Base-by-base conservation (phyloP, 805 yeast species). In the Saturnispora gosingensis region DNA sequence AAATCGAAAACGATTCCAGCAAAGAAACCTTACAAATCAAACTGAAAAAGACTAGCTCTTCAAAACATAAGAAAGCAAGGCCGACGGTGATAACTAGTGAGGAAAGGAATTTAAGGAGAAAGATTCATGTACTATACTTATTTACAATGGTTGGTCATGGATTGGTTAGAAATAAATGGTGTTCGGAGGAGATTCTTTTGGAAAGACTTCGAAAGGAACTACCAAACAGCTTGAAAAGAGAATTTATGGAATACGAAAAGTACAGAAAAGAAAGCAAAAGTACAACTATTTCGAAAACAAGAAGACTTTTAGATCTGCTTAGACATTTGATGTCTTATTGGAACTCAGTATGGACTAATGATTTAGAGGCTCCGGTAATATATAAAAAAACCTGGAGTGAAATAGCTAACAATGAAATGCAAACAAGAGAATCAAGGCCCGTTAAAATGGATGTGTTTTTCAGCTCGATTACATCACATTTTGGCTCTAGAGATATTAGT, bases 271-370 rank as follows among this genome's bases (percentile, higher is more conserved):
- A 55, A 20, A 6, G 57, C 1, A 55, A 52, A 18, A 58, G 54
- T 2, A 57, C 66, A 3, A 57, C 58, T 2, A 62, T 64, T 39
- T 78, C 82, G 20, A 75, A 76, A 53, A 72, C 95, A 0, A 71
- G 95, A 50, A 74, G 80, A 57, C 73, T 93, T 32, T 70, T 90
- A 2, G 97, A 88, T 63, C 87, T 91, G 0, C 60, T 93, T n/a
- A 73, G 83, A 43, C 81, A 78, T 54, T 65, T 85, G 1, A 77
- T 85, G 81, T 72, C 69, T 15, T 68, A 72, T 35, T 93, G 95
- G 86, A 53, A 56, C 25, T 51, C 54, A 30, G 51, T 61, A 6
- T 66, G 68, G 67, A 51, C 54, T 4, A 32, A 62, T 13, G 62
- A 72, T 22, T 66, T 67, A 11, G 71, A 71, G 54, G 85, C 81